Evolutionary conservation across 2,329 filamentous ascomycete species (phyloP), one percentile per base, ranked within the genome.

Genomic region (Colletotrichum caudatum): DNA sequence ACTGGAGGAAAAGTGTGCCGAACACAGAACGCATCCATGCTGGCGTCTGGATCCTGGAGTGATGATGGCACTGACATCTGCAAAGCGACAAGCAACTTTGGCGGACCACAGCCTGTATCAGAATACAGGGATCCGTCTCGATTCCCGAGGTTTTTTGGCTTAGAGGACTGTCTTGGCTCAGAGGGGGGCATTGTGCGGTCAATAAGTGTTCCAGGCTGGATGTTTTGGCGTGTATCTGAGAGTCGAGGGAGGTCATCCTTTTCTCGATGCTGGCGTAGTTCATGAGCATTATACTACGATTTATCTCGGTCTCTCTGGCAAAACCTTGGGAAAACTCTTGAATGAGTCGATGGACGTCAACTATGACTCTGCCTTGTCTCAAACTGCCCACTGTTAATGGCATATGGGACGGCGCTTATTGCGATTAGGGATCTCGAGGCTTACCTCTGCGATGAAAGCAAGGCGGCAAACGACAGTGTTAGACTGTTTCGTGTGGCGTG

Each of bases 41-140:
- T 20, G 66, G 61, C 26, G 53, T 59, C 39, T 57, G 53, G 14
- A 65, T 9, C 16, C 33, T 29, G 12, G 44, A 59, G 18, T 29
- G 35, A 4, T 14, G 35, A 59, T 69, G 66, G 14, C 66, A 69
- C 29, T 65, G 66, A n/a, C 66, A 69, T 39, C 56, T 69, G 53
- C 61, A 65, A 35, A 39, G 57, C 7, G 35, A 35, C 14, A 46
- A 39, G 9, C 53, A 69, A 26, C 18, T 29, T 41, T 54, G 35
- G 14, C 41, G 41, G 5, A 65, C 18, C 18, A 35, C 44, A 5
- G 44, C 53, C 16, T 51, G 53, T 2, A 46, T 18, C 9, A 16
- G 29, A 29, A 59, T 1, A 5, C 37, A 44, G 14, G 33, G 23
- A 12, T 39, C 35, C 9, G 20, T 8, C 8, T 48, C 16, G n/a